Conservation (phyloP, 1,284 basidiomycete genomes). For the Moesziomyces parantarcticus region DNA sequence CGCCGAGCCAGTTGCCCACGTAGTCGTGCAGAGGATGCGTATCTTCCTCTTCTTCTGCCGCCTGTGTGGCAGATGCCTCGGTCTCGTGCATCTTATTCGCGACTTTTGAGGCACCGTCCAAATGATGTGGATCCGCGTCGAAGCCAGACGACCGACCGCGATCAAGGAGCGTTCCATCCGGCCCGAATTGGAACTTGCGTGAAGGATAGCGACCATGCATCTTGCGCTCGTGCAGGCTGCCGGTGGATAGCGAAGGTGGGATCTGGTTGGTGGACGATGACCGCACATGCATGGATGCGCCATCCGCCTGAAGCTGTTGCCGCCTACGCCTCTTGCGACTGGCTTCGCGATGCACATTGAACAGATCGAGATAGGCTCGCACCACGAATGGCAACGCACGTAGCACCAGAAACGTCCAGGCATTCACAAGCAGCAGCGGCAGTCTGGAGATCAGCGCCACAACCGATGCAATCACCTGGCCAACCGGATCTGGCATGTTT, state of each 20-base stretch:
- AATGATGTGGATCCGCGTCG: slow-evolving; percentile 9
- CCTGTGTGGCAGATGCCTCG: background rate
- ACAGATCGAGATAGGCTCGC: slow-evolving; percentile 38
- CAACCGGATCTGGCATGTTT: background rate
- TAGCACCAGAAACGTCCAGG: slow-evolving; percentile 28
- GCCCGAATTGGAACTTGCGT: slow-evolving; percentile 23
- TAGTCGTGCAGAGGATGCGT: slow-evolving; percentile 17
- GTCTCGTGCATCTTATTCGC: background rate
- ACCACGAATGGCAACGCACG: slow-evolving; percentile 28
- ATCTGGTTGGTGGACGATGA: slow-evolving; percentile 9
- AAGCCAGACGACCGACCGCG: slow-evolving; percentile 11
- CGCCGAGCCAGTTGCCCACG: slow-evolving; percentile 30
- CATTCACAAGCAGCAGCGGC: slow-evolving; percentile 18
- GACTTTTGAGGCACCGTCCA: background rate
- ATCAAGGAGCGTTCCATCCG: slow-evolving; percentile 11
- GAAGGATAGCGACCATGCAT: slow-evolving; percentile 52
- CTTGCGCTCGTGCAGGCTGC: slow-evolving; percentile 34
- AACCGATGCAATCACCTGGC: background rate
- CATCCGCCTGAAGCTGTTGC: background rate
- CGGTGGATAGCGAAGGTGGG: slow-evolving; percentile 22
- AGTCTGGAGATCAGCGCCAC: slow-evolving; percentile 13
- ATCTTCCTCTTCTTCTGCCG: slow-evolving; percentile 1
- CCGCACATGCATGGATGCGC: background rate
- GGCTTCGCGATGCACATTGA: slow-evolving; percentile 40
- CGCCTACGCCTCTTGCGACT: slow-evolving; percentile 13